Percentiles rank a stretch among this genome's conserved stretches.
phyloP scores from a whole-genome alignment of 257 asterid species.

The Penstemon davidsonii region DNA sequence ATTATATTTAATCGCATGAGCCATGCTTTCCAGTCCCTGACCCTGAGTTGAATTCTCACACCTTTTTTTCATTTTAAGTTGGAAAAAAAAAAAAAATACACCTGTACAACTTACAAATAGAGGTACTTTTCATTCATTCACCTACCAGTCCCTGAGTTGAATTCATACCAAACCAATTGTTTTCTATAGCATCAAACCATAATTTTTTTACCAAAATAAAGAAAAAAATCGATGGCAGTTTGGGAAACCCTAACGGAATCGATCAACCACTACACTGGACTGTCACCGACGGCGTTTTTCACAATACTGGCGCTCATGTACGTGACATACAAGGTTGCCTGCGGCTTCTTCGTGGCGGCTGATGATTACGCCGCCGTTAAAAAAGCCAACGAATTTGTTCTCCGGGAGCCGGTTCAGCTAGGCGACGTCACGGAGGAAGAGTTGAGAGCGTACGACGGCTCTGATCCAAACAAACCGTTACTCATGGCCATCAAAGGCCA shows the following conservation, averaged over 20 bases:
- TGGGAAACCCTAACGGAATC: slow-evolving; percentile 53
- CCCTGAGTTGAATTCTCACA: no score
- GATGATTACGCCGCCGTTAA: slow-evolving; percentile 66
- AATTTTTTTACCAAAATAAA: background rate
- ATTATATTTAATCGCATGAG: no score
- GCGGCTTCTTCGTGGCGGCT: slow-evolving; percentile 72
- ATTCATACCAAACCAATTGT: background rate
- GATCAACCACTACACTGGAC: slow-evolving; percentile 62
- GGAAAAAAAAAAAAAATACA: no score
- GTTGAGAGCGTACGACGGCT: slow-evolving; percentile 70
- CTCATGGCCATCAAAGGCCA: slow-evolving; percentile 91
- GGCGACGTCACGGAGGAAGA: slow-evolving; percentile 79
- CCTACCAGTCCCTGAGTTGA: slow-evolving; percentile 14
- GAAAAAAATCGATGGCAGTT: slow-evolving; percentile 30
- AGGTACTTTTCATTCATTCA: background rate
- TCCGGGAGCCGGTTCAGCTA: slow-evolving; percentile 72
- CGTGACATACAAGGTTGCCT: slow-evolving; percentile 67
- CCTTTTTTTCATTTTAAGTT: no score
- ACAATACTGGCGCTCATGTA: slow-evolving; percentile 62
- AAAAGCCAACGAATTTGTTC: slow-evolving; percentile 44
- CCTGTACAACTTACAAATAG: no score
- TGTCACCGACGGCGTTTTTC: slow-evolving; percentile 81
- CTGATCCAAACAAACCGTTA: slow-evolving; percentile 74
- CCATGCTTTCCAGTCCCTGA: no score
- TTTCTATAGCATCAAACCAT: background rate